phyloP scores from a whole-genome alignment of 2,329 filamentous ascomycete genomes.

The Aspergillus arachidicola region DNA sequence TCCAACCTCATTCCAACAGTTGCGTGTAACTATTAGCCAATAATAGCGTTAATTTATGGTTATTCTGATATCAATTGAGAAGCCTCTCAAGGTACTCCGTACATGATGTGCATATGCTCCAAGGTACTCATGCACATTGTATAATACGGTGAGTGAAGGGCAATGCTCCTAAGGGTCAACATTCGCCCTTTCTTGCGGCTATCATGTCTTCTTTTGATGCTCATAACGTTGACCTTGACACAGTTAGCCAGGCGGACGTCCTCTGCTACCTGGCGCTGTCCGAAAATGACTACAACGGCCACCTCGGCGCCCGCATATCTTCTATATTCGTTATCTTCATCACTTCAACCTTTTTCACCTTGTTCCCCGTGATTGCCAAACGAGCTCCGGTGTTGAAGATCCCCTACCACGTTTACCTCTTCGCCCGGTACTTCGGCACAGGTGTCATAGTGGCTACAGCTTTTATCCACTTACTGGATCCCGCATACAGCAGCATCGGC shows the following conservation, averaged over 20 bases:
- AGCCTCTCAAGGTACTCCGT: too few relatives aligned
- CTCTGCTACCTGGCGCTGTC: slow-evolving; percentile 54
- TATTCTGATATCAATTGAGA: too few relatives aligned
- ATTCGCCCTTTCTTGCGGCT: too few relatives aligned
- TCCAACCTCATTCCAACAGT: too few relatives aligned
- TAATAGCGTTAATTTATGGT: too few relatives aligned
- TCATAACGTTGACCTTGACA: slow-evolving; percentile 47
- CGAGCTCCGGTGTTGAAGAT: slow-evolving; percentile 40
- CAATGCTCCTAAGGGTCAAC: neutral
- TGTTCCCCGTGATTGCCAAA: slow-evolving; percentile 53
- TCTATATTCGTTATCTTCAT: slow-evolving; percentile 50
- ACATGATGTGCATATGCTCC: neutral
- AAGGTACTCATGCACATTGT: slow-evolving; percentile 1
- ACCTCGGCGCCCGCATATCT: slow-evolving; percentile 46
- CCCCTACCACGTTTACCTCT: slow-evolving; percentile 49
- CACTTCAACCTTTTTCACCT: slow-evolving; percentile 43
- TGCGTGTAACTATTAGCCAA: too few relatives aligned
- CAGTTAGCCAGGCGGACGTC: slow-evolving; percentile 46
- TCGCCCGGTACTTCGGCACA: slow-evolving; percentile 51
- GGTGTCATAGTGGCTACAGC: slow-evolving; percentile 53
- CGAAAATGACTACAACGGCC: slow-evolving; percentile 59
- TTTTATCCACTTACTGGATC: slow-evolving; percentile 52
- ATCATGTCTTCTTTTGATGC: slow-evolving; percentile 39
- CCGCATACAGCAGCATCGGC: slow-evolving; percentile 49
- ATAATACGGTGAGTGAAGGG: neutral